Evolutionary conservation across 176 grass and related monocot genomes (phyloP), one percentile per base, ranked within the genome.

Genomic region (Raddia distichophylla): DNA sequence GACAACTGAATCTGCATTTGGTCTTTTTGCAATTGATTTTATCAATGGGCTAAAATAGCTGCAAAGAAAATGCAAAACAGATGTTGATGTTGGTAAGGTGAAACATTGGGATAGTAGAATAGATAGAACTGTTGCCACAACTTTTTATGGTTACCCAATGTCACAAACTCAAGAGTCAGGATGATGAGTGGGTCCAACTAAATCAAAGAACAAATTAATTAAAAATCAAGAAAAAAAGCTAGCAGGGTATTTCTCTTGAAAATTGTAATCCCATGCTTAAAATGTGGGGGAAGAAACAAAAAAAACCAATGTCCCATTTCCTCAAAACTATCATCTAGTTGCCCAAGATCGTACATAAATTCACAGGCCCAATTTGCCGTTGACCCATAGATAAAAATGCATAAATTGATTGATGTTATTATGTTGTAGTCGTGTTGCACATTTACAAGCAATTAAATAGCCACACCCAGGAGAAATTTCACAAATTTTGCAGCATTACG

Each of bases 11-110:
- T 84, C 73, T 40, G 78, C 64, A 56, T 91, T 86, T 1, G 67
- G 90, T 64, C 71, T 86, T 83, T 76, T 94, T 79, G 65, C 86
- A 69, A 98, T 90, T 76, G 95, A 95, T 86, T 98, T 98, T 76
- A 98, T 51, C 72, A 98, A 66, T 19, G 95, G 95, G 65, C 95
- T 98, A 75, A 98, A 94, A 88, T 93, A 95, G 81, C 95, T 98
- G 86, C 32, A 87, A 80, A 76, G 64, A 46, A 42, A 63, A 71
- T 15, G 35, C 0, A 48, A 82, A 80, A 82, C 1, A 9, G 64
- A 78, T 8, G 11, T 56, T 73, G 48, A 72, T 83, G 69, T 55
- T n/a, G 13, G 43, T 13, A 66, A 58, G 52, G 65, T 64, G 20
- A 83, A 81, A 42, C 35, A 35, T 19, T 71, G 47, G 53, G 76